A percentile compares a stretch with the other conserved stretches of the same genome.
Evolutionary conservation across 1,139 yeast genomes (phyloP).

Genomic region (Pneumocystis wakefieldiae): DNA sequence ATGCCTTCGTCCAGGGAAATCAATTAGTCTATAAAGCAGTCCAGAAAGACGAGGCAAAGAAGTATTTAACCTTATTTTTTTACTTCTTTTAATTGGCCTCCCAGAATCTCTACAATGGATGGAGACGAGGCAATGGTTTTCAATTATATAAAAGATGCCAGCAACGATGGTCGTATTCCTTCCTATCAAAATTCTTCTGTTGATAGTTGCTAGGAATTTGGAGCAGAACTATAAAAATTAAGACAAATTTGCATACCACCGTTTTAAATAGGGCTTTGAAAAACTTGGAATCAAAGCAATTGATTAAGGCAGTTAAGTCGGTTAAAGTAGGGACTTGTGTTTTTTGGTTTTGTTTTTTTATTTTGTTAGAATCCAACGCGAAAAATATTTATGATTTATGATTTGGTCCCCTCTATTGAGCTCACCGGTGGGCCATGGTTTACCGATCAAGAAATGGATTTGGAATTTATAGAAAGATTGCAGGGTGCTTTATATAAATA

Average conservation of each 20-base stretch:
- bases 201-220: constrained; percentile 30
- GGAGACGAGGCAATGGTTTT: constrained; percentile 87
- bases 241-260: constrained; percentile 84
- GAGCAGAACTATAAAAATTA: constrained; percentile 85
- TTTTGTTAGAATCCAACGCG: constrained; percentile 57
- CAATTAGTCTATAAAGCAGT: background rate
- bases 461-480: constrained; percentile 78
- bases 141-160: constrained; percentile 79
- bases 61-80: background rate
- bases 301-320: constrained; percentile 76
- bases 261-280: constrained; percentile 78
- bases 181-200: background rate
- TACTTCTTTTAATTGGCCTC: constrained; percentile 13
- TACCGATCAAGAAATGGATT: constrained; percentile 86
- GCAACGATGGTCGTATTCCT: constrained; percentile 61
- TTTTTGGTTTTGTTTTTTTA: background rate
- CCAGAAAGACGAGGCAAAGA: background rate
- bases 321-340: constrained; percentile 35
- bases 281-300: constrained; percentile 64
- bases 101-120: constrained; percentile 40
- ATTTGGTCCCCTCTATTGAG: constrained; percentile 83
- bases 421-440: constrained; percentile 99
- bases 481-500: constrained; percentile 78
- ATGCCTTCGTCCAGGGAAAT: background rate
- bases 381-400: constrained; percentile 87